Evolutionary conservation across 2,329 filamentous ascomycete species (phyloP).

Genomic region (Ascochyta rabiei): DNA sequence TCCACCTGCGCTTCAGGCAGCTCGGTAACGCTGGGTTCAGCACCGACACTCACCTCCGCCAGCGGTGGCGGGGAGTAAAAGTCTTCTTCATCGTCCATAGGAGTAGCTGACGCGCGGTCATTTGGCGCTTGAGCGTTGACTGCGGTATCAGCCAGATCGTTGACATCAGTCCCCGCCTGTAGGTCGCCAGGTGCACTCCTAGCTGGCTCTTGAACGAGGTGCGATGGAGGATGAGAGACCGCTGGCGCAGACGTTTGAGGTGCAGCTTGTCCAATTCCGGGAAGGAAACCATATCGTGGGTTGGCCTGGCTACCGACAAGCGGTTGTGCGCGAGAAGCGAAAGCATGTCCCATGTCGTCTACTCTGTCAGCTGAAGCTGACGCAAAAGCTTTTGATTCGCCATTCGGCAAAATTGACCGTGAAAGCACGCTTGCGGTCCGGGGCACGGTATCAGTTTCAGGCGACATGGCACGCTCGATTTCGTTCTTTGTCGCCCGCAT

Average conservation of each 20-base stretch:
- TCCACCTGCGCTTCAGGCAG: slow-evolving; percentile 6
- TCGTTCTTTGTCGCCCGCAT: slow-evolving; percentile 52
- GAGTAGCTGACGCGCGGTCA: slow-evolving; percentile 23
- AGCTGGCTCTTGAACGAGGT: not conserved
- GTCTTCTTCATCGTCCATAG: slow-evolving; percentile 42
- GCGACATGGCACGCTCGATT: slow-evolving; percentile 38
- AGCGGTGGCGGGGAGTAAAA: slow-evolving; percentile 43
- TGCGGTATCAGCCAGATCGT: not conserved
- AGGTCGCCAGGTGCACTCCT: not conserved
- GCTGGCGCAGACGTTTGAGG: not conserved
- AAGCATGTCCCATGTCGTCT: not conserved
- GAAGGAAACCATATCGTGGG: slow-evolving; percentile 11
- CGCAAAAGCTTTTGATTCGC: not conserved
- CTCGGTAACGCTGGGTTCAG: not conserved
- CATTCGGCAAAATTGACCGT: not conserved
- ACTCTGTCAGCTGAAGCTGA: not conserved
- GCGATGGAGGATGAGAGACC: not conserved
- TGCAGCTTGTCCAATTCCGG: slow-evolving; percentile 21
- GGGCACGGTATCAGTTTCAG: slow-evolving; percentile 4
- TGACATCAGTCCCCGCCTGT: not conserved
- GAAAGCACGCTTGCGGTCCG: not conserved
- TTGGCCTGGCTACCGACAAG: not conserved
- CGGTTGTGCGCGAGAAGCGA: not conserved
- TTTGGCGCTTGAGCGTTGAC: not conserved
- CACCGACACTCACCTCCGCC: not conserved